phyloP scores from a whole-genome alignment of 2,329 filamentous ascomycete genomes.

The Monilinia fructicola region DNA sequence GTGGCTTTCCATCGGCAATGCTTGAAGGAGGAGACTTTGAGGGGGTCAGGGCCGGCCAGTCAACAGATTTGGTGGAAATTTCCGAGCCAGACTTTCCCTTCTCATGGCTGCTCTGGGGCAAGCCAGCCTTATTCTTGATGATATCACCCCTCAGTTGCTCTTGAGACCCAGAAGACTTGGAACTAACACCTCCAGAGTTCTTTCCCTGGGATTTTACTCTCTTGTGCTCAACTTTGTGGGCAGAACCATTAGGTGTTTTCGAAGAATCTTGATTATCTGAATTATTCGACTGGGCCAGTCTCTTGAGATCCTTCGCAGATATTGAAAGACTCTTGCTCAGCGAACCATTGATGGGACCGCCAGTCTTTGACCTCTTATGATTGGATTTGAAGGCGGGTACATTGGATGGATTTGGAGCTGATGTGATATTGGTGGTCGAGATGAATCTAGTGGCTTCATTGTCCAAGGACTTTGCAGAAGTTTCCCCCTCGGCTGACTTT shows the following conservation, averaged over 20 bases:
- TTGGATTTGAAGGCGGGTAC: neutral
- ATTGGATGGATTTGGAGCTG: neutral
- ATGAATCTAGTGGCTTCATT: neutral
- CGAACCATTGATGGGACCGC: neutral
- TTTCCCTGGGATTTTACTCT: neutral
- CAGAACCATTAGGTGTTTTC: constrained; percentile 16
- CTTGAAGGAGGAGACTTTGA: constrained; percentile 26
- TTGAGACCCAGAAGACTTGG: neutral
- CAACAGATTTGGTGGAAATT: constrained; percentile 22
- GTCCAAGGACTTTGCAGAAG: neutral
- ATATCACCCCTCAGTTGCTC: constrained; percentile 6
- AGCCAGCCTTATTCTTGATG: constrained; percentile 16
- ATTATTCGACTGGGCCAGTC: constrained; percentile 8
- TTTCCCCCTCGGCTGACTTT: neutral
- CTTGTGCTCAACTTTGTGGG: constrained; percentile 28
- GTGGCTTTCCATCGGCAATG: constrained; percentile 32
- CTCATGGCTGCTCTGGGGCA: neutral
- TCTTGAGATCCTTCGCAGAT: constrained; percentile 18
- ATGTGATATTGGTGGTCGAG: neutral
- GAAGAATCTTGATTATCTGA: constrained; percentile 23
- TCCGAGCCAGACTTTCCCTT: neutral
- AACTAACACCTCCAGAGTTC: neutral
- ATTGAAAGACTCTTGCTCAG: constrained; percentile 2
- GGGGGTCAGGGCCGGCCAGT: constrained; percentile 32
- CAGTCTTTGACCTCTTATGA: constrained; percentile 5